These are phyloP conservation scores for Phoenix dactylifera DNA, from an alignment of 176 grass and related monocot genomes.

Conservation along the genomic window DNA sequence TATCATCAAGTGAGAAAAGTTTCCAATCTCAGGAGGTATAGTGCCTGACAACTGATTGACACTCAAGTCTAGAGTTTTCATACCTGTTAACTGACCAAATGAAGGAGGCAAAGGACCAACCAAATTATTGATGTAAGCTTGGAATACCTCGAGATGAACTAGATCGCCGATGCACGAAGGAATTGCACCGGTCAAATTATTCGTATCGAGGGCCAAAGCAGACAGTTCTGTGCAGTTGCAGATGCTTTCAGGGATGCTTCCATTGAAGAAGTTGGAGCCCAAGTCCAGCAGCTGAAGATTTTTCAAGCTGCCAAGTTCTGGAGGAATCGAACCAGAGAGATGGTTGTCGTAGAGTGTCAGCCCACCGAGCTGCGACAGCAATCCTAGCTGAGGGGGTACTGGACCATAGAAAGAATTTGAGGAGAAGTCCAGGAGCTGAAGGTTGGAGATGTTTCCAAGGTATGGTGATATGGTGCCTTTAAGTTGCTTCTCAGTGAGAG, in stretches of 20 bases:
- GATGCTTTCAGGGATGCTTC: constrained; percentile 44
- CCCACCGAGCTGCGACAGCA: constrained; percentile 24
- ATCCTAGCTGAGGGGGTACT: constrained; percentile 52
- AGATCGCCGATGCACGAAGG: constrained; percentile 59
- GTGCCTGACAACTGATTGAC: constrained; percentile 41
- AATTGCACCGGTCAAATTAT: constrained; percentile 53
- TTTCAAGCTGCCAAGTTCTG: constrained; percentile 38
- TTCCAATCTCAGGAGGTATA: constrained; percentile 46
- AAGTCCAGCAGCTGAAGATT: constrained; percentile 35
- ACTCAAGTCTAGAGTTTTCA: constrained; percentile 49
- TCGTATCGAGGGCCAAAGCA: constrained; percentile 17
- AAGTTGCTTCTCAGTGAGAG: constrained; percentile 31
- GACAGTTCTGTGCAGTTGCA: constrained; percentile 56
- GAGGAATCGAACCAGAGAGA: constrained; percentile 49
- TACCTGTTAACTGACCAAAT: constrained; percentile 26
- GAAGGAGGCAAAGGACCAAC: constrained; percentile 56
- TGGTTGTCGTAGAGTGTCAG: constrained; percentile 29
- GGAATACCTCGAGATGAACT: constrained; percentile 16
- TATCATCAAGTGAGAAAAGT: constrained; percentile 32
- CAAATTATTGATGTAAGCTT: constrained; percentile 19
- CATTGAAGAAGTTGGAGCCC: constrained; percentile 37
- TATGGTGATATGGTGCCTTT: constrained; percentile 55
- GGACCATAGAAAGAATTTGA: constrained; percentile 38
- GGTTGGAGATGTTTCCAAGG: constrained; percentile 72
- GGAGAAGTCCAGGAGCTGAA: constrained; percentile 57